A percentile compares a stretch with the other conserved stretches of the same genome.
Conservation (phyloP, 2,329 filamentous ascomycete species). For the Daldinia sp. region DNA sequence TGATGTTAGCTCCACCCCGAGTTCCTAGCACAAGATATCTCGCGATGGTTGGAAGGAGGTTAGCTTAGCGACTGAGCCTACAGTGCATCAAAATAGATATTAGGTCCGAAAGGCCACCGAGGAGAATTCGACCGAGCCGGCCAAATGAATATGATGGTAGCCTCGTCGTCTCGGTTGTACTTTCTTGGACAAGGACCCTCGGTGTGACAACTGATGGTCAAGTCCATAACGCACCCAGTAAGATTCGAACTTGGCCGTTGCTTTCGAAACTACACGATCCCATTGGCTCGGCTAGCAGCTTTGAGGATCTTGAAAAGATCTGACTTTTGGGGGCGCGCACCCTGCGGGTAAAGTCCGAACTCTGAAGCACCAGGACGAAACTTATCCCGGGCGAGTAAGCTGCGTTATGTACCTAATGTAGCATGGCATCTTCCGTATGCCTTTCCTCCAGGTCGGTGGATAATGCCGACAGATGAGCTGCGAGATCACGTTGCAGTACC, state of each 20-base stretch:
- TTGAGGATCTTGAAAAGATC: conserved; percentile 33
- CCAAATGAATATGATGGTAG: conserved; percentile 6
- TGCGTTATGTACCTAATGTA: conserved; percentile 4
- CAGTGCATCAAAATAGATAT: too few species aligned
- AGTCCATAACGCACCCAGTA: conserved; percentile 11
- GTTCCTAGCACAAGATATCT: not conserved
- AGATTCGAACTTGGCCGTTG: conserved; percentile 11
- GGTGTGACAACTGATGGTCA: conserved; percentile 14
- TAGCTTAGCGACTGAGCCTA: not conserved
- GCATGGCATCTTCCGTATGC: not conserved
- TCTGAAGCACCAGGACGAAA: conserved; percentile 14
- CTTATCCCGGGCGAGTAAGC: not conserved
- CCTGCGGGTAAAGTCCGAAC: conserved; percentile 19
- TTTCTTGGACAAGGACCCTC: conserved; percentile 2
- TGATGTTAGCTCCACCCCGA: not conserved
- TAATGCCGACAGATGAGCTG: conserved; percentile 21
- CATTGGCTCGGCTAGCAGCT: conserved; percentile 32
- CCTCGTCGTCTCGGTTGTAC: conserved; percentile 18
- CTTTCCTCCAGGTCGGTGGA: conserved; percentile 2
- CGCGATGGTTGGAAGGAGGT: not conserved
- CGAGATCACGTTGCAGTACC: conserved; percentile 23
- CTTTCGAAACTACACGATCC: not conserved
- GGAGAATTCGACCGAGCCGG: conserved; percentile 23
- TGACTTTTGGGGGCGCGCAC: conserved; percentile 15
- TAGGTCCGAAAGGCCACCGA: conserved; percentile 31